Evolutionary conservation across 768 basidiomycete genomes (phyloP), one percentile per base, ranked within the genome.

Genomic region (Tylopilus vinaceipallidus): DNA sequence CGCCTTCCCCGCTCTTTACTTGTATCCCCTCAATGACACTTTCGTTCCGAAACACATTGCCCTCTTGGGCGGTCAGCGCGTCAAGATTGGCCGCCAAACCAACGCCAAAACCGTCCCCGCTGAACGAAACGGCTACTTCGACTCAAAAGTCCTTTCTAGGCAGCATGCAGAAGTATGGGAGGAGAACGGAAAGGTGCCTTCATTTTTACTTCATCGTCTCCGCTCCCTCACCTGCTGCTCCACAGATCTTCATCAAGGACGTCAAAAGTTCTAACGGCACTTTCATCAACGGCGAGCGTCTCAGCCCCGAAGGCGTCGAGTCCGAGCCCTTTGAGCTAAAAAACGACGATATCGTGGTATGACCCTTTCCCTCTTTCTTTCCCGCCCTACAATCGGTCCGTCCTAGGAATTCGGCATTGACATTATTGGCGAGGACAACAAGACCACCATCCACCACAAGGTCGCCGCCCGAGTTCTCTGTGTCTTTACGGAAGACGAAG

Each of bases 81-180:
- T 86, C 45, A 88, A 93, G 81, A 95, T 99, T 65, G 95, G 95
- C 16, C 75, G 95, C 49, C 95, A 98, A 72, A 98, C 94, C 14
- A 97, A 94, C 68, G 84, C 86, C 49, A 97, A 97, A 78, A 97
- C 94, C 0, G 83, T 91, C 26, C 95, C 95, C 16, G 84, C 81
- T 11, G 92, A 95, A 64, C 77, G 88, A 62, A 98, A 99, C 65
- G 95, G 94, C 10, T 99, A 89, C 74, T 98, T 99, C 67, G 95
- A 98, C 73, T 89, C 86, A 20, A 98, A 98, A 66, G 86, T 98
- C 8, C 76, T 99, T 53, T 91, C 89, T 58, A 77, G 95, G 58
- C 88, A 91, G 73, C 95, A 98, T 64, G 95, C 95, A 13, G 95
- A 98, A 72, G 90, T 99, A n/a, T 99, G 88, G 95, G 94, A 91